phyloP scores from a whole-genome alignment of 2,329 filamentous ascomycete species.

The Xylaria sp. region DNA sequence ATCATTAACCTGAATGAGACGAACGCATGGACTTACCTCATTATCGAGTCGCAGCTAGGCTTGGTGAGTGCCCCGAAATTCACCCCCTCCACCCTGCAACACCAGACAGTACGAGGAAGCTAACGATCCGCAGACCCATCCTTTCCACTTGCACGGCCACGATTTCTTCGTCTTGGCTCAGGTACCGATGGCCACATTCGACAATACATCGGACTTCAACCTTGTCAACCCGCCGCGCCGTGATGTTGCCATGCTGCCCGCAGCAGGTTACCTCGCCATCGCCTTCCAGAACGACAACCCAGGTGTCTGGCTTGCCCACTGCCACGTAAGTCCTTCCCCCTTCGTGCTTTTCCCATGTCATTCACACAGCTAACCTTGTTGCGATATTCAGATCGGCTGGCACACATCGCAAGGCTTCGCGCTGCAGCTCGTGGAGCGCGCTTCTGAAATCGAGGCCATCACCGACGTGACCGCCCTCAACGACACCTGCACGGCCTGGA shows the following conservation, averaged over 20 bases:
- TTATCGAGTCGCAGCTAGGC: conserved; percentile 47
- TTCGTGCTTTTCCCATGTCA: not conserved
- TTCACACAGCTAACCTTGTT: conserved; percentile 18
- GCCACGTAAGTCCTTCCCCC: conserved; percentile 41
- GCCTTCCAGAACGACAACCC: conserved; percentile 65
- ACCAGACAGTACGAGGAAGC: not conserved
- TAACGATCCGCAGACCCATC: conserved; percentile 49
- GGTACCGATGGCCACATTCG: conserved; percentile 46
- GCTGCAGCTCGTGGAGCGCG: conserved; percentile 61
- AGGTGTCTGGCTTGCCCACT: conserved; percentile 59
- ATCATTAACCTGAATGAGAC: conserved; percentile 48
- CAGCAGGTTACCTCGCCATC: conserved; percentile 60
- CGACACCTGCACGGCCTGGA: conserved; percentile 48
- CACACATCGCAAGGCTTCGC: conserved; percentile 63
- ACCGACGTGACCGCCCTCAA: conserved; percentile 40
- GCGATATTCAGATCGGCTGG: conserved; percentile 57
- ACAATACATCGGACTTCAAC: conserved; percentile 48
- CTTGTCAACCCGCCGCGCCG: conserved; percentile 60
- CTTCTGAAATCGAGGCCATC: conserved; percentile 46
- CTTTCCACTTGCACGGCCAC: conserved; percentile 59
- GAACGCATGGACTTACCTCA: conserved; percentile 53
- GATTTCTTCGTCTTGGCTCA: conserved; percentile 56
- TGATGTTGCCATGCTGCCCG: conserved; percentile 61
- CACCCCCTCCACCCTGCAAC: conserved; percentile 12
- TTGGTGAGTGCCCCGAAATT: conserved; percentile 30